phyloP scores from a whole-genome alignment of 306 rosid genomes.

The Cucumis sativus region DNA sequence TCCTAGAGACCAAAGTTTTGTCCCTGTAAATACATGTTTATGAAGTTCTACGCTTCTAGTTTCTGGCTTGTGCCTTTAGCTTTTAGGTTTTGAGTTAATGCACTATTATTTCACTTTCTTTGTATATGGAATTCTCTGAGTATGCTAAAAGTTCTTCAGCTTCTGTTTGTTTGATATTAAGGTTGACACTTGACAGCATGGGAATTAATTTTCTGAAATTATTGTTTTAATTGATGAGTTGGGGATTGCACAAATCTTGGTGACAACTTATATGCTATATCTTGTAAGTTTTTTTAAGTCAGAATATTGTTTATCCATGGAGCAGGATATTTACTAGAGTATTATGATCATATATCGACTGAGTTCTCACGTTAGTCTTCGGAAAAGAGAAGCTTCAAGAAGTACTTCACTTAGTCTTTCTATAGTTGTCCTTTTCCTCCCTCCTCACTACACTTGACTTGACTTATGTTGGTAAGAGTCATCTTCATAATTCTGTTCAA shows the following conservation, averaged over 20 bases:
- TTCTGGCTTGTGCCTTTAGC: constrained; percentile 14
- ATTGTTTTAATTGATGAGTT: neutral
- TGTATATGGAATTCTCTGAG: neutral
- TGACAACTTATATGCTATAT: neutral
- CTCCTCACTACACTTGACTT: too few relatives aligned
- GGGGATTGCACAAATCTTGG: neutral
- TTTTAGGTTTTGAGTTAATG: constrained; percentile 3
- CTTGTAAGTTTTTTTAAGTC: neutral
- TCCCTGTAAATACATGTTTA: constrained; percentile 24
- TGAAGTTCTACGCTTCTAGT: constrained; percentile 28
- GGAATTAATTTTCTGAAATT: neutral
- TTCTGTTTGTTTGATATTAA: neutral
- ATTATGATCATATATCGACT: neutral
- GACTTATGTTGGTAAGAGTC: too few relatives aligned
- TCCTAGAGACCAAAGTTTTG: constrained; percentile 18
- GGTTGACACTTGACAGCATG: neutral
- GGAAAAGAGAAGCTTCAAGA: too few relatives aligned
- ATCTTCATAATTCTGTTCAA: too few relatives aligned
- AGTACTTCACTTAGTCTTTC: too few relatives aligned
- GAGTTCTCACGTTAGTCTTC: neutral
- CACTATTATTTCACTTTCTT: neutral
- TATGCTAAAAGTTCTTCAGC: neutral
- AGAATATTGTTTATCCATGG: neutral
- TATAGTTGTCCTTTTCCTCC: too few relatives aligned
- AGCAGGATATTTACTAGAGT: neutral